Base-by-base conservation (phyloP, 495 filamentous ascomycete species). In the Pseudoneurospora amorphoporcata region DNA sequence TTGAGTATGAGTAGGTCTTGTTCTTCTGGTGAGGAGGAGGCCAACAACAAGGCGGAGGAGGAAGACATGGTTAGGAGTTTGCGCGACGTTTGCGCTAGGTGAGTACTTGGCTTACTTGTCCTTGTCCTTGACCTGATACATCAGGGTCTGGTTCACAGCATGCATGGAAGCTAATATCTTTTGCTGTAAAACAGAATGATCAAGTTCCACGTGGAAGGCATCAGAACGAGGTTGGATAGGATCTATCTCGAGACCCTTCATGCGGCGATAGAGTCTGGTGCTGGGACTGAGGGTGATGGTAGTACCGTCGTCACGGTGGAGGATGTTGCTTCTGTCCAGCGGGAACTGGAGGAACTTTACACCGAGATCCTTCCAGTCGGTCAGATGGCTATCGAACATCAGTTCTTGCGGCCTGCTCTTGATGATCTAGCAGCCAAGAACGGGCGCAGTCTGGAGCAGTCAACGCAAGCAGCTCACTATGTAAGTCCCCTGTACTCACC, bases 341-440 rank as follows among this genome's bases (percentile, higher is more conserved):
- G 86, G 47, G 89, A 91, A 71, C 76, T 90, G 5, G 88, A 89
- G 42, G 88, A 89, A 16, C 77, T 91, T 4, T 89, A 89, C 72
- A 84, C 87, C 0, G 89, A 91, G 72, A 88, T 91, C 73, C 83
- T 88, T 14, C 84, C 88, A 3, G 82, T 91, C 40, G 86, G 88
- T 3, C 87, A 90, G 72, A 88, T 91, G 84, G 86, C 87, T 35
- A 83, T 84, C 2, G 86, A 87, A 76, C 88, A 90, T 71, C 85
- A 90, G 75, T 88, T 85, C 74, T 79, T 87, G 4, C 83, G 87
- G 73, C 88, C 87, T 2, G 88, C 89, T 17, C 79, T 90, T 4
- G 81, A 79, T 65, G 75, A 75, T 8, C 77, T 84, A 3, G 77
- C 81, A 10, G 76, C 77, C 9, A 82, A 75, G 72, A 80, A 79